Conservation (phyloP, 352 stramenopile genomes). For the Globisporangium paddicum region DNA sequence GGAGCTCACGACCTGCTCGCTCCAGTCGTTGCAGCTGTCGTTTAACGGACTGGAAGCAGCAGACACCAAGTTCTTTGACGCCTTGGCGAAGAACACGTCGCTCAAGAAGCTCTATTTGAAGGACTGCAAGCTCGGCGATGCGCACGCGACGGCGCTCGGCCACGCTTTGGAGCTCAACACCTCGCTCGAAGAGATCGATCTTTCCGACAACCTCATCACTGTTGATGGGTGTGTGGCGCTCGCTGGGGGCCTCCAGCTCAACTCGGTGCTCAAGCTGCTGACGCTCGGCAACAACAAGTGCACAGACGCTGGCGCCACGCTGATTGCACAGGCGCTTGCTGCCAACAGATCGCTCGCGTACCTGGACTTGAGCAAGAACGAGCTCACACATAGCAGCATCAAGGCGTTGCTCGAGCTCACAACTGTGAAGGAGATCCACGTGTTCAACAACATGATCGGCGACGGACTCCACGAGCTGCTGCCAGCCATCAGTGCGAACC, state of each 20-base stretch:
- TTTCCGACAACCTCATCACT: conserved; percentile 68
- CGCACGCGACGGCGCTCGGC: conserved; percentile 32
- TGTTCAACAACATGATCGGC: conserved; percentile 78
- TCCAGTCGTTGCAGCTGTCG: conserved; percentile 61
- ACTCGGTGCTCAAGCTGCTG: conserved; percentile 40
- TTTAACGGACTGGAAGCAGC: conserved; percentile 54
- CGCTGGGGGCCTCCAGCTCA: conserved; percentile 35
- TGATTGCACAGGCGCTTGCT: conserved; percentile 30
- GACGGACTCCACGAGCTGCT: conserved; percentile 44
- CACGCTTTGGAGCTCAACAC: conserved; percentile 41
- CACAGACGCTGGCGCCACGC: conserved; percentile 37
- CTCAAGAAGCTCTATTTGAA: conserved; percentile 62
- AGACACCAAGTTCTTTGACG: conserved; percentile 45
- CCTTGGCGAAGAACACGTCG: conserved; percentile 53
- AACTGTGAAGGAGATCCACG: conserved; percentile 47
- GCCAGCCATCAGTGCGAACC: conserved; percentile 45
- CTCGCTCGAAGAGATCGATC: conserved; percentile 49
- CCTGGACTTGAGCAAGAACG: conserved; percentile 72
- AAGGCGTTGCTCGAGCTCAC: conserved; percentile 35
- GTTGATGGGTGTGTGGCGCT: conserved; percentile 27
- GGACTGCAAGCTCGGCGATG: conserved; percentile 53
- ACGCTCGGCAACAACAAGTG: conserved; percentile 60
- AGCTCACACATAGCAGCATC: conserved; percentile 45
- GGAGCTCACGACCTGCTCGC: conserved; percentile 33
- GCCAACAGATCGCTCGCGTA: conserved; percentile 37